These are phyloP conservation scores for Microbotryum violaceum DNA, from an alignment of 1,284 basidiomycete genomes.

Conservation along the genomic window DNA sequence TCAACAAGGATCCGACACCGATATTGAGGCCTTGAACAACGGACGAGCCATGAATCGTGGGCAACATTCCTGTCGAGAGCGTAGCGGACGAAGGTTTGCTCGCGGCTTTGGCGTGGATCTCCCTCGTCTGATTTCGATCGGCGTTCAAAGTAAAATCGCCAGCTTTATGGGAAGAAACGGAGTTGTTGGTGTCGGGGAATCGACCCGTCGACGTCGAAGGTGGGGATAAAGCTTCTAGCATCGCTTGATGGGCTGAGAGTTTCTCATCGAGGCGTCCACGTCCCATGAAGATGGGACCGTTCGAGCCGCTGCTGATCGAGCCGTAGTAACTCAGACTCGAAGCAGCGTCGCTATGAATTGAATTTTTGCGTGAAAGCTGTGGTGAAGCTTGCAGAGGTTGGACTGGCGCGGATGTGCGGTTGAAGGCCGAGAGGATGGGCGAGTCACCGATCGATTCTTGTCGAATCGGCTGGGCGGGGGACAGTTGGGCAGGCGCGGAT, in stretches of 20 bases:
- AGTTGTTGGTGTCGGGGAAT: neutral
- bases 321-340: slow-evolving; percentile 17
- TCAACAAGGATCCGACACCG: slow-evolving; percentile 17
- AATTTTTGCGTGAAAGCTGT: slow-evolving; percentile 21
- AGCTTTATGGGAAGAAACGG: neutral
- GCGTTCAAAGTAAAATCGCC: neutral
- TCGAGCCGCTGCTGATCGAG: slow-evolving; percentile 7
- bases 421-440: slow-evolving; percentile 15
- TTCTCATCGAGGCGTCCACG: slow-evolving; percentile 21
- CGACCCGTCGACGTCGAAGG: slow-evolving; percentile 9
- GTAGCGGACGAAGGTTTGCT: slow-evolving; percentile 22
- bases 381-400: slow-evolving; percentile 11
- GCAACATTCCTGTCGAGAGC: slow-evolving; percentile 25
- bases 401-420: neutral
- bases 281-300: slow-evolving; percentile 8
- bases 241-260: slow-evolving; percentile 19
- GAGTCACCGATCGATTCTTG: neutral
- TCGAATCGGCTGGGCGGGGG: too few relatives aligned
- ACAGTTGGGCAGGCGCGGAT: neutral
- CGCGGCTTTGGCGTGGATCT: slow-evolving; percentile 21
- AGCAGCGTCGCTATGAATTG: slow-evolving; percentile 19
- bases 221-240: slow-evolving; percentile 12
- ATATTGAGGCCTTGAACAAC: slow-evolving; percentile 8
- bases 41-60: slow-evolving; percentile 12
- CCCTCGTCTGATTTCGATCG: neutral